phyloP scores from a whole-genome alignment of 1,139 yeast genomes.

The Nakaseomyces delphensis region DNA sequence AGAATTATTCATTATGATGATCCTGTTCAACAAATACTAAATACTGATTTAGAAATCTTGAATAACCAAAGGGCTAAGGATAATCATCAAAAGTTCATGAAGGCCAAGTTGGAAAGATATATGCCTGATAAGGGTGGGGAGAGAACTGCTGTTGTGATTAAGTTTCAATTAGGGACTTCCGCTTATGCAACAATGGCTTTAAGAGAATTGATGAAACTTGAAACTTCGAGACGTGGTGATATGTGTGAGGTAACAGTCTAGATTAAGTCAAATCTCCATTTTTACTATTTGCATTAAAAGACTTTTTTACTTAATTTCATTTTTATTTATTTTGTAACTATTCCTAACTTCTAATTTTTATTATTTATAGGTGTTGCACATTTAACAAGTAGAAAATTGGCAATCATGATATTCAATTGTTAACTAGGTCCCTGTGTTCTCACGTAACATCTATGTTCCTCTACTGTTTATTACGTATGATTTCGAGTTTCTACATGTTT shows the following conservation, averaged over 20 bases:
- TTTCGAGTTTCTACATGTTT: too few species aligned
- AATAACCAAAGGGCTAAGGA: slow-evolving; percentile 35
- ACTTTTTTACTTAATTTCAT: not conserved
- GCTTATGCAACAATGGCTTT: slow-evolving; percentile 98
- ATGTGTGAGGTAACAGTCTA: slow-evolving; percentile 33
- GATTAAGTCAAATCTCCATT: not conserved
- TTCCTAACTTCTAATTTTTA: not conserved
- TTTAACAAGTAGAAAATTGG: too few species aligned
- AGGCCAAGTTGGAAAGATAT: slow-evolving; percentile 31
- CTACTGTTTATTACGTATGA: too few species aligned
- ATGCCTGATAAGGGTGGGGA: slow-evolving; percentile 40
- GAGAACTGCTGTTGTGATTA: slow-evolving; percentile 63
- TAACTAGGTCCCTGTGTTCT: too few species aligned
- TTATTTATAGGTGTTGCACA: too few species aligned
- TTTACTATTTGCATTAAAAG: not conserved
- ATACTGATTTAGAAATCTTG: slow-evolving; percentile 73
- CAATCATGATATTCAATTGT: too few species aligned
- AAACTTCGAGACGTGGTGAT: slow-evolving; percentile 62
- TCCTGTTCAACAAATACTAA: slow-evolving; percentile 60
- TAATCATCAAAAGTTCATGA: slow-evolving; percentile 29
- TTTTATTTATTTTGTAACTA: not conserved
- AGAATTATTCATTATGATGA: slow-evolving; percentile 52
- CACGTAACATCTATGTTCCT: too few species aligned
- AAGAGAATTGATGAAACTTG: slow-evolving; percentile 80
- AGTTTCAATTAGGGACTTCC: slow-evolving; percentile 73